Evolutionary conservation across 2,329 filamentous ascomycete species (phyloP), one percentile per base, ranked within the genome.

Genomic region (Penicillium sp.): DNA sequence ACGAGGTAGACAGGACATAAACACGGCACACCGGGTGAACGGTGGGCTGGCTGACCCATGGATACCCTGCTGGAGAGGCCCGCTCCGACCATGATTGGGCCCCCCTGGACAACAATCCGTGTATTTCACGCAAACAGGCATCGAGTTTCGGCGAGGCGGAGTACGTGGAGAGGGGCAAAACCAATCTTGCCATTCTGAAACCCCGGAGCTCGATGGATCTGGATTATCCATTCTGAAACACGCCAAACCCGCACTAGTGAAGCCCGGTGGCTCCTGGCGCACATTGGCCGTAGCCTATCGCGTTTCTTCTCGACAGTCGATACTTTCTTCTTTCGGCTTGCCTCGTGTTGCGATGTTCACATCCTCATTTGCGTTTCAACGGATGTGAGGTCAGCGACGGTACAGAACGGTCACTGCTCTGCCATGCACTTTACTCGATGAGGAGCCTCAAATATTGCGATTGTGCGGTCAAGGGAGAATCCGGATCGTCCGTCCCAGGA

Each of bases 141-240:
- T 40, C 20, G 39, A 41, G 39, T 27, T n/a, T 44, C 41, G 16
- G 41, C 9, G 40, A 28, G 27, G 16, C 16, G 33, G 43, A 51
- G 48, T 25, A 47, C 27, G 7, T 27, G 27, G 20, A 42, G 44
- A 18, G 42, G 42, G 18, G 28, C 16, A 27, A n/a, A 14, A 9
- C 27, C 14, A 33, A 41, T 44, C 36, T 36, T 51, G 43, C 31
- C 30, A 55, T 57, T 54, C 55, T 67, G 64, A 67, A 67, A 67
- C 63, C 55, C 56, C 54, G 49, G 46, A 53, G 46, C 36, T 14
- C 44, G 49, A 53, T 56, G 58, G 54, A 61, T 57, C 58, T 61
- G 50, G 51, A 35, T 35, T 49, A 43, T 45, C 44, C 38, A 53
- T 50, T 56, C 51, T 67, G 65, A 68, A 68, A 68, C 65, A 63